Evolutionary conservation across 768 basidiomycete genomes (phyloP).

Genomic region (Gautieria morchelliformis): DNA sequence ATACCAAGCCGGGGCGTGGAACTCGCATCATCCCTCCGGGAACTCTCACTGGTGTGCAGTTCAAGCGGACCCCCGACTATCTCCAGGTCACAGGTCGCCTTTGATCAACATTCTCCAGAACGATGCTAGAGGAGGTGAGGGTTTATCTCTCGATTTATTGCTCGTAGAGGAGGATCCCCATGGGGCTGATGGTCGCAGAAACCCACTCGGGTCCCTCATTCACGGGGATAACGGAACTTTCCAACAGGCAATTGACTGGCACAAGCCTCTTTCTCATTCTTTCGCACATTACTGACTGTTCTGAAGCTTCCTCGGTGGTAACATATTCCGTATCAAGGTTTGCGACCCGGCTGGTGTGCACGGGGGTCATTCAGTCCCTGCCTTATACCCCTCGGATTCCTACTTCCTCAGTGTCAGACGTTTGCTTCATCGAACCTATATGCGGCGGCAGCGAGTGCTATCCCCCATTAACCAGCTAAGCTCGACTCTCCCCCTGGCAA

Average conservation of each 20-base stretch:
- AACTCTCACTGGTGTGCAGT: slow-evolving; percentile 55
- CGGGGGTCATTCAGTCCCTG: slow-evolving; percentile 32
- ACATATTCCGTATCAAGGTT: slow-evolving; percentile 58
- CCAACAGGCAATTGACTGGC: slow-evolving; percentile 59
- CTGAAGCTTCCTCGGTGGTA: slow-evolving; percentile 62
- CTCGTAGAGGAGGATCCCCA: slow-evolving; percentile 4
- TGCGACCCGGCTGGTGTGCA: slow-evolving; percentile 53
- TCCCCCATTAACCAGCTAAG: not conserved
- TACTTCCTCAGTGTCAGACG: slow-evolving; percentile 33
- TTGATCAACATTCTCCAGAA: slow-evolving; percentile 37
- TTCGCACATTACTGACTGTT: slow-evolving; percentile 4
- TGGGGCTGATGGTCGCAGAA: slow-evolving; percentile 45
- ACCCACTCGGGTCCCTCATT: slow-evolving; percentile 67
- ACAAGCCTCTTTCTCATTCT: slow-evolving; percentile 30
- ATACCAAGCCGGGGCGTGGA: slow-evolving; percentile 60
- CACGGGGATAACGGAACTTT: slow-evolving; percentile 33
- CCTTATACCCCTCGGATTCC: slow-evolving; percentile 34
- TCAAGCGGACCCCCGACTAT: slow-evolving; percentile 49
- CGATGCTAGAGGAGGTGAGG: slow-evolving; percentile 55
- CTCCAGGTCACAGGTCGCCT: slow-evolving; percentile 53
- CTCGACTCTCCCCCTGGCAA: too few species aligned
- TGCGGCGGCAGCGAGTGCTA: slow-evolving; percentile 4
- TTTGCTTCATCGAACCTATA: slow-evolving; percentile 29
- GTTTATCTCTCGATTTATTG: not conserved
- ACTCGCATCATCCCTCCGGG: slow-evolving; percentile 65